Conservation (phyloP, 2,329 filamentous ascomycete species). For the Ophiostoma quercus region DNA sequence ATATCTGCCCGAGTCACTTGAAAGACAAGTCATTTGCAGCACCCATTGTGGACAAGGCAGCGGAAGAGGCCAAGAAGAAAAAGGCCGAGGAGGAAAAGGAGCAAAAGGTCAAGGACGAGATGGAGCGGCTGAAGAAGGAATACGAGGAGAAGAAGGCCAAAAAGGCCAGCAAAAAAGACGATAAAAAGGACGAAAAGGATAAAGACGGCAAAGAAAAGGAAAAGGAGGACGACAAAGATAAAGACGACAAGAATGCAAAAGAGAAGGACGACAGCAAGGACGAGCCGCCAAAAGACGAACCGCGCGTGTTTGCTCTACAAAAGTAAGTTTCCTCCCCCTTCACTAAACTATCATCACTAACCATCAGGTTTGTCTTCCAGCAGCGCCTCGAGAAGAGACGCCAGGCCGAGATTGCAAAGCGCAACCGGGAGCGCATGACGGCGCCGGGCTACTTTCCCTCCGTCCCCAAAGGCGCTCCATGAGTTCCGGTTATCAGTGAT, state of each 20-base stretch:
- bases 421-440: constrained; percentile 73
- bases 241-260: constrained; percentile 36
- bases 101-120: constrained; percentile 59
- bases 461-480: constrained; percentile 61
- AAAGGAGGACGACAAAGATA: constrained; percentile 31
- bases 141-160: constrained; percentile 68
- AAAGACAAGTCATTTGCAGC: constrained; percentile 76
- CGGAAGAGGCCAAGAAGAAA: constrained; percentile 59
- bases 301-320: constrained; percentile 77
- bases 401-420: constrained; percentile 71
- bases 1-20: constrained; percentile 76
- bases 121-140: constrained; percentile 64
- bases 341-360: too few relatives aligned
- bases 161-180: constrained; percentile 61
- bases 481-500: not conserved
- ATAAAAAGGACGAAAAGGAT: constrained; percentile 42
- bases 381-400: constrained; percentile 74
- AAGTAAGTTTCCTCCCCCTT: constrained; percentile 57
- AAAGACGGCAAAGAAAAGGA: constrained; percentile 41
- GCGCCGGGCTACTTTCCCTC: constrained; percentile 79
- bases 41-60: constrained; percentile 65
- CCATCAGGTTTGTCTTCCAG: constrained; percentile 72
- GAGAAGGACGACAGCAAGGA: constrained; percentile 11
- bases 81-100: constrained; percentile 61
- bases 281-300: constrained; percentile 53